phyloP scores from a whole-genome alignment of 139 green algal genomes.

The Picochlorum sp. region DNA sequence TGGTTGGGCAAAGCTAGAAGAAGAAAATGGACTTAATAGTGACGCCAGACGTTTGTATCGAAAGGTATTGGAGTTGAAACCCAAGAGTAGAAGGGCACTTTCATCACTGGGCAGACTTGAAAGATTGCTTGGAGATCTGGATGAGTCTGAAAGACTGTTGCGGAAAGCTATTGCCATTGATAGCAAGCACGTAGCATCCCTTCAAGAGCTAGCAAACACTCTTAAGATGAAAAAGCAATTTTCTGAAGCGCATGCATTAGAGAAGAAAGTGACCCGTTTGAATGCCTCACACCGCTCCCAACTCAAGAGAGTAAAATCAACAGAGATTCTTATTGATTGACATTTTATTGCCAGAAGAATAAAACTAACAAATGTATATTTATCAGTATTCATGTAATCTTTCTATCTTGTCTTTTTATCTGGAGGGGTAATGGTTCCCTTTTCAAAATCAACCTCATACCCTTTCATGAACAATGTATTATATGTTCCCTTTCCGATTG shows the following conservation, averaged over 20 bases:
- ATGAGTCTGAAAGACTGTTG: constrained; percentile 18
- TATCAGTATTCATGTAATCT: not conserved
- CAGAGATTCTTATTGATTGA: constrained; percentile 3
- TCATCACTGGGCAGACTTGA: constrained; percentile 28
- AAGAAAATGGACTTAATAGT: constrained; percentile 18
- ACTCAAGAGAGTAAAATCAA: constrained; percentile 1
- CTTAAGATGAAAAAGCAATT: constrained; percentile 4
- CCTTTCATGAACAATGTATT: constrained; percentile 34
- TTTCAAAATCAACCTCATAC: constrained; percentile 18
- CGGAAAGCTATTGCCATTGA: constrained; percentile 26
- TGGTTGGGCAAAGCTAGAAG: constrained; percentile 39
- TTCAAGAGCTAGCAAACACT: constrained; percentile 34
- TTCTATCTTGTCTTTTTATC: constrained; percentile 4
- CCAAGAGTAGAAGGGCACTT: constrained; percentile 16
- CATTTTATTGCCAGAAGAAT: too few relatives aligned
- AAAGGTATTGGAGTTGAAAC: constrained; percentile 22
- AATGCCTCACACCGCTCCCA: constrained; percentile 4
- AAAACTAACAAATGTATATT: not conserved
- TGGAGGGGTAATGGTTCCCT: constrained; percentile 25
- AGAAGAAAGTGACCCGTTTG: constrained; percentile 12
- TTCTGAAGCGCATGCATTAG: constrained; percentile 15
- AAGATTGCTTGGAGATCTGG: constrained; percentile 22
- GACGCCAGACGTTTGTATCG: constrained; percentile 32
- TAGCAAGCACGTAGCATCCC: constrained; percentile 16
- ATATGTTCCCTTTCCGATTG: constrained; percentile 48